Evolutionary conservation across 73 alveolate species (phyloP).

Genomic region (Paramecium biaurelia): DNA sequence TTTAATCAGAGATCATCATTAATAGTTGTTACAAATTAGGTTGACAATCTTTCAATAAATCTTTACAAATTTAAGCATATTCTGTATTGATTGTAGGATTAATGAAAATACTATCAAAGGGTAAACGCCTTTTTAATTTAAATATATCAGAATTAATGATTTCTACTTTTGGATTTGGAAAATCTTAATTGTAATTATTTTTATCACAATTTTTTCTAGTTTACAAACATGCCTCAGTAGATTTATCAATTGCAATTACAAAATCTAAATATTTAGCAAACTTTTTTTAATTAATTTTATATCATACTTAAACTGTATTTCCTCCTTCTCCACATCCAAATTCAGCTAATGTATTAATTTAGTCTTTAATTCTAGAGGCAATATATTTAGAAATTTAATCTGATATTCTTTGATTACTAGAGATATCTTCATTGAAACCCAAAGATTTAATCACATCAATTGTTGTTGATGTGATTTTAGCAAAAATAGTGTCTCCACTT

Average conservation of each 20-base stretch:
- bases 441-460: background rate
- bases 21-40: background rate
- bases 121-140: background rate
- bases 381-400: background rate
- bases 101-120: background rate
- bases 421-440: background rate
- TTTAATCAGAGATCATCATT: background rate
- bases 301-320: slow-evolving; percentile 18
- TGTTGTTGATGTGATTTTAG: background rate
- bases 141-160: background rate
- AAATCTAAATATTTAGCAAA: slow-evolving; percentile 14
- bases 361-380: background rate
- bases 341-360: background rate
- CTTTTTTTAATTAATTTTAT: background rate
- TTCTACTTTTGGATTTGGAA: background rate
- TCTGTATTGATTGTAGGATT: background rate
- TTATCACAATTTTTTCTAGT: background rate
- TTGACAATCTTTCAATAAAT: background rate
- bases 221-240: background rate
- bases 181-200: background rate
- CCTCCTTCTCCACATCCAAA: slow-evolving; percentile 41
- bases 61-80: background rate
- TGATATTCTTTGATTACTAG: background rate
- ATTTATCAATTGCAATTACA: slow-evolving; percentile 24
- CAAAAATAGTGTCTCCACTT: background rate